Conservation (phyloP, 768 basidiomycete species). For the Daedalea quercina region DNA sequence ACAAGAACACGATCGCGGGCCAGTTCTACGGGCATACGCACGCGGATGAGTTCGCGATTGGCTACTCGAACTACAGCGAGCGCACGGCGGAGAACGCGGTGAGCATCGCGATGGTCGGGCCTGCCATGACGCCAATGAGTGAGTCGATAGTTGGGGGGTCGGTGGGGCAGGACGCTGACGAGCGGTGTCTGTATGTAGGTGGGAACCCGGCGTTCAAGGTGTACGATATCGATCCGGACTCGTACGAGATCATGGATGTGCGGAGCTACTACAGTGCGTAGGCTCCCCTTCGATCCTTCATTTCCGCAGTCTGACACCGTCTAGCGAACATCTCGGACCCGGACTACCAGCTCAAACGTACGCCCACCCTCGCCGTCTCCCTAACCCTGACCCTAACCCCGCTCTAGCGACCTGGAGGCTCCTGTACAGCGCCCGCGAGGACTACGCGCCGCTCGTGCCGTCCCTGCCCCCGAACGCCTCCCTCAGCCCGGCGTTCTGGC, state of each 20-base stretch:
- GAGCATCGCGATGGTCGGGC: conserved; percentile 43
- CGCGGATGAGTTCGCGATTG: conserved; percentile 53
- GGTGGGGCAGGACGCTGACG: neutral
- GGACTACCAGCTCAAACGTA: conserved; percentile 41
- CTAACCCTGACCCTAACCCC: neutral
- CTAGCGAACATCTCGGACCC: conserved; percentile 34
- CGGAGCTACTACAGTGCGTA: conserved; percentile 41
- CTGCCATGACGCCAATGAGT: conserved; percentile 54
- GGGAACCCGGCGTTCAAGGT: conserved; percentile 52
- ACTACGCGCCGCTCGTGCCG: conserved; percentile 41
- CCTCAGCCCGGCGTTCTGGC: conserved; percentile 53
- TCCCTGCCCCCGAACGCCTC: conserved; percentile 28
- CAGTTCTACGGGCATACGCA: conserved; percentile 62
- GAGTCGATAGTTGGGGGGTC: conserved; percentile 10
- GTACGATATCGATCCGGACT: conserved; percentile 61
- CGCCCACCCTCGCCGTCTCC: conserved; percentile 8
- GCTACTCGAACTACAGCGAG: conserved; percentile 47
- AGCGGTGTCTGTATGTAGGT: conserved; percentile 30
- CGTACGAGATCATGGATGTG: conserved; percentile 58
- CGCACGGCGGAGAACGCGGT: conserved; percentile 39
- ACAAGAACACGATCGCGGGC: conserved; percentile 49
- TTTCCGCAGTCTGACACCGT: neutral
- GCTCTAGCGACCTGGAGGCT: conserved; percentile 42
- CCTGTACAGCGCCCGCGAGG: conserved; percentile 49
- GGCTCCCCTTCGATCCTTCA: neutral